These are phyloP conservation scores for Phoenix dactylifera DNA, from an alignment of 176 grass and related monocot genomes.

Conservation along the genomic window DNA sequence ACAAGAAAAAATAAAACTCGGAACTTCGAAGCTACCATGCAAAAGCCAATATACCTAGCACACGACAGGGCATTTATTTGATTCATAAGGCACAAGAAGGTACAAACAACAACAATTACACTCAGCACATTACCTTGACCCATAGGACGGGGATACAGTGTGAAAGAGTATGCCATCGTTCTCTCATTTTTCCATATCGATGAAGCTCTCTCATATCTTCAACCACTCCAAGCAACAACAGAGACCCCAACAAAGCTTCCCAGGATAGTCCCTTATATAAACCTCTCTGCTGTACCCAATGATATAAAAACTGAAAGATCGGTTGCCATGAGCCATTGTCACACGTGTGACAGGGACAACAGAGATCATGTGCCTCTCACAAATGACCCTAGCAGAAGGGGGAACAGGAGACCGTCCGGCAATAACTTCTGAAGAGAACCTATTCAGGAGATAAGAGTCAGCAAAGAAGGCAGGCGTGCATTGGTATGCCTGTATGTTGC, in stretches of 20 bases:
- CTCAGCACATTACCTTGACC: too few species aligned
- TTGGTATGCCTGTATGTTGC: conserved; percentile 87
- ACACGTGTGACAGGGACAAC: conserved; percentile 71
- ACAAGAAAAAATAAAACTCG: too few species aligned
- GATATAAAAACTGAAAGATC: conserved; percentile 70
- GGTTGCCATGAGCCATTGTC: conserved; percentile 49
- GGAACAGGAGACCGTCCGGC: conserved; percentile 47
- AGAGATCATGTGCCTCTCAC: conserved; percentile 70
- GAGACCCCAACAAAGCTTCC: conserved; percentile 72
- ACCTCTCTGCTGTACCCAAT: conserved; percentile 61
- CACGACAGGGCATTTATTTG: too few species aligned
- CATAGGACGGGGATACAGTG: too few species aligned
- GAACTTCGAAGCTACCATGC: too few species aligned
- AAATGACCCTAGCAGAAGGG: conserved; percentile 58
- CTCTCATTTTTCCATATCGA: background rate
- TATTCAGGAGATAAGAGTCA: conserved; percentile 77
- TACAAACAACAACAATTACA: too few species aligned
- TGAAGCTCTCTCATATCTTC: conserved; percentile 3
- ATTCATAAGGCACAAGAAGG: too few species aligned
- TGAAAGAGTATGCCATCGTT: too few species aligned
- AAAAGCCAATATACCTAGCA: too few species aligned
- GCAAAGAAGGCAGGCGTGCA: conserved; percentile 91
- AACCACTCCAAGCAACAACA: conserved; percentile 92
- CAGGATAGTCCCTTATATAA: conserved; percentile 75
- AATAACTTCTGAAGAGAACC: conserved; percentile 78